phyloP scores from a whole-genome alignment of 345 rosid genomes.

The Eucalyptus tenuipes region DNA sequence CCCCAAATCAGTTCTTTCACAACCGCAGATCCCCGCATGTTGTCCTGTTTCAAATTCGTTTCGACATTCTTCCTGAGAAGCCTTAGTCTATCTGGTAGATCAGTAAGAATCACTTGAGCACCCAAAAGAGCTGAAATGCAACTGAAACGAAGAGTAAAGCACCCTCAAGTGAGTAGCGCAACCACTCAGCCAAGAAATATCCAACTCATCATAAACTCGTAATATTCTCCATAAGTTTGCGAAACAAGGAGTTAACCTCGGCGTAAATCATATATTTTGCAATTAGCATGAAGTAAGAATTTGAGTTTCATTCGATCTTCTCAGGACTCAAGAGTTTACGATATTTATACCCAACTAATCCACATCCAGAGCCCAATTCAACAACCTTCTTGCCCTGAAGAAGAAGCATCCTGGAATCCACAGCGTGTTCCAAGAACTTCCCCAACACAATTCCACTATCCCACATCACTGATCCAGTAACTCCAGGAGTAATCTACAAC shows the following conservation, averaged over 20 bases:
- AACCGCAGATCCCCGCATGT: conserved; percentile 47
- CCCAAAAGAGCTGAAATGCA: conserved; percentile 87
- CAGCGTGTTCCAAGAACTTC: conserved; percentile 88
- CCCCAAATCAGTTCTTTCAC: conserved; percentile 81
- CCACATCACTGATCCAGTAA: conserved; percentile 92
- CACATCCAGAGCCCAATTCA: conserved; percentile 92
- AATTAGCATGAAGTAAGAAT: not conserved
- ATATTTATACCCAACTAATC: conserved; percentile 76
- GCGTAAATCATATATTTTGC: not conserved
- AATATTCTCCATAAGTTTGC: not conserved
- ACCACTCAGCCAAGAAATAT: not conserved
- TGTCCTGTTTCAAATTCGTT: conserved; percentile 33
- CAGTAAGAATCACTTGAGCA: conserved; percentile 68
- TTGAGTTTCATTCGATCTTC: not conserved
- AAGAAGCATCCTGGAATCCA: conserved; percentile 52
- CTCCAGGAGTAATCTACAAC: conserved; percentile 62
- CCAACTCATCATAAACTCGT: not conserved
- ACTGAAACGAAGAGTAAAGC: conserved; percentile 16
- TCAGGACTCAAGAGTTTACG: not conserved
- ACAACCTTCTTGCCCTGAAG: conserved; percentile 66
- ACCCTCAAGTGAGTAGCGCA: not conserved
- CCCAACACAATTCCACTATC: conserved; percentile 85
- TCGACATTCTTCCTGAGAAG: conserved; percentile 66
- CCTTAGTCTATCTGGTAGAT: conserved; percentile 78
- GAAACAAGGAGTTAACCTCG: not conserved